Base-by-base conservation (phyloP, 2,329 filamentous ascomycete genomes). In the Tolypocladium paradoxum region DNA sequence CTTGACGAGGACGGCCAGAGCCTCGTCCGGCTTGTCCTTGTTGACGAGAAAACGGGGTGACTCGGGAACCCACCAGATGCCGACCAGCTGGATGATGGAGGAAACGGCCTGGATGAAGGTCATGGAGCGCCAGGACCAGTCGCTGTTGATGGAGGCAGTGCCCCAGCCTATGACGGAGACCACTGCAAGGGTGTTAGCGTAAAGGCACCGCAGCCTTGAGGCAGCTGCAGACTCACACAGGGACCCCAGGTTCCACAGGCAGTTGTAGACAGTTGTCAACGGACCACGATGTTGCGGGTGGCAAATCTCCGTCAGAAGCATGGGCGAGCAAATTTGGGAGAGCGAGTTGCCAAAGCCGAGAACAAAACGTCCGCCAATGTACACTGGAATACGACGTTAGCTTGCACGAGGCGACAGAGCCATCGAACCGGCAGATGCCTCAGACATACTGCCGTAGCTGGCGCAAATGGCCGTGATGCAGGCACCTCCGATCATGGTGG, bases 111-210 rank as follows among this genome's bases (percentile, higher is more conserved):
- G 84, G 14, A 87, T 70, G n/a, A 86, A 71, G 9, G 79, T 81
- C 50, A 85, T 82, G 37, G 79, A 79, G 49, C 83, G 74, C 84
- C 84, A 88, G 3, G 80, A 81, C 83, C 83, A 87, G 60, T 85
- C 72, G 57, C 67, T 77, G 9, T 69, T 62, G 54, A 86, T 78
- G 36, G 74, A 70, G 27, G 77, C 70, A 1, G 83, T 86, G 34
- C 80, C 83, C 72, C 82, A 84, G 35, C 82, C 81, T 49, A 85
- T 74, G 70, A 79, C 81, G 4, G 80, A 79, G 33, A 83, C 81
- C 50, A 83, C 64, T 62, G 7, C 20, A 16, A 4, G 34, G 34
- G 6, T 7, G 27, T 55, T 55, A 58, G 50, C 14, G 29, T 4
- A 18, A 9, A 9, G 20, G 20, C 6, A 1, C 16, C 4, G 4